Percentiles rank a stretch among this genome's conserved stretches.
Evolutionary conservation across 345 rosid species (phyloP).

Genomic region (Populus tremula): DNA sequence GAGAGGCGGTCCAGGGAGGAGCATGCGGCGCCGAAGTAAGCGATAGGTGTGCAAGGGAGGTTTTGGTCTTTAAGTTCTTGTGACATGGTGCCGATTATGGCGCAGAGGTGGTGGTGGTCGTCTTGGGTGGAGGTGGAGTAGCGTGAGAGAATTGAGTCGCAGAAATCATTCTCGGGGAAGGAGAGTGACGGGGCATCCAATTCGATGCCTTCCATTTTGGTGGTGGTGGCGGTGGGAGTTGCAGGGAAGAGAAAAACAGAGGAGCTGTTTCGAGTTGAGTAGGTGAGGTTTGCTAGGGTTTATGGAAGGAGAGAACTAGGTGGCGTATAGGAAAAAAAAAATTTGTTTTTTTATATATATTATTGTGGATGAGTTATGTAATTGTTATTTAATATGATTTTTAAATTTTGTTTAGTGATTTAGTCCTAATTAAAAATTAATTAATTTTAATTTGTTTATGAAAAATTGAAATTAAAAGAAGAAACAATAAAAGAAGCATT

Average conservation of each 20-base stretch:
- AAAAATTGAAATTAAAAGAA: too few relatives aligned
- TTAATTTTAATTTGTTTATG: too few relatives aligned
- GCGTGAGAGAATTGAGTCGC: slow-evolving; percentile 53
- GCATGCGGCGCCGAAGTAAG: slow-evolving; percentile 68
- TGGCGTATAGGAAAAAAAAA: too few relatives aligned
- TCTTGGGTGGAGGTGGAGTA: slow-evolving; percentile 49
- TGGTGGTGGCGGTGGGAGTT: neutral
- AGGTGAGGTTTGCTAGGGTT: slow-evolving; percentile 10
- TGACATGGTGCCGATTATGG: slow-evolving; percentile 62
- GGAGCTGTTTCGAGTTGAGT: neutral
- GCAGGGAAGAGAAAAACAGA: neutral
- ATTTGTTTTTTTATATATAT: too few relatives aligned
- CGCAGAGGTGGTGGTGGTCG: slow-evolving; percentile 62
- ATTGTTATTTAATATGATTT: too few relatives aligned
- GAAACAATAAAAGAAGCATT: too few relatives aligned
- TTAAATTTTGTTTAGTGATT: too few relatives aligned
- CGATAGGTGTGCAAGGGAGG: slow-evolving; percentile 54
- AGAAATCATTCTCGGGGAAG: slow-evolving; percentile 40
- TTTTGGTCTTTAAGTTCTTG: slow-evolving; percentile 69
- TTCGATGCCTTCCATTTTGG: slow-evolving; percentile 35
- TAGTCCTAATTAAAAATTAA: too few relatives aligned
- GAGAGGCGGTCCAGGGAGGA: slow-evolving; percentile 61
- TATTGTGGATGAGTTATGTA: too few relatives aligned
- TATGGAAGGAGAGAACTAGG: neutral
- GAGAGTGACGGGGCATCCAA: slow-evolving; percentile 18